Conservation (phyloP, 208 protist genomes). For the Acanthamoeba pearcei region DNA sequence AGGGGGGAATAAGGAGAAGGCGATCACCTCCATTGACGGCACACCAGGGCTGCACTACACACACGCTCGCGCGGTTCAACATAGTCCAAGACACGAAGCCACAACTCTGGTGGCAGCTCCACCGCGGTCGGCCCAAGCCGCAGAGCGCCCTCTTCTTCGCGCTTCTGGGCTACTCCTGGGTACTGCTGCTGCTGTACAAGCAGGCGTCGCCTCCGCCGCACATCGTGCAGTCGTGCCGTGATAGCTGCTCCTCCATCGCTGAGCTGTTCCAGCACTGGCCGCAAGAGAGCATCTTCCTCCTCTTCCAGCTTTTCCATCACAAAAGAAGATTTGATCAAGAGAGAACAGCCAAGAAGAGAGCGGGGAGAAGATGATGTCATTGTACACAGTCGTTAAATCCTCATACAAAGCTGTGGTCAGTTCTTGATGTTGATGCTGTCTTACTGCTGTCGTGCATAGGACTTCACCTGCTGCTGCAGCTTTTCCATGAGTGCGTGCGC, state of each 20-base stretch:
- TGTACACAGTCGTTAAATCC: too few relatives aligned
- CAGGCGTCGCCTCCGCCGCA: not conserved
- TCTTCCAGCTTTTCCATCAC: not conserved
- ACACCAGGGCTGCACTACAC: not conserved
- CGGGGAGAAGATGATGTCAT: too few relatives aligned
- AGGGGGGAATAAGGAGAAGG: not conserved
- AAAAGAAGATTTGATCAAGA: not conserved
- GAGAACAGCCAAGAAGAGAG: too few relatives aligned
- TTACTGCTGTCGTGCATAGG: not conserved
- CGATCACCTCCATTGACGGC: not conserved
- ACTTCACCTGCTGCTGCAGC: conserved; percentile 19
- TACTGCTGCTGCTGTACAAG: not conserved
- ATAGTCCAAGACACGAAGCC: not conserved
- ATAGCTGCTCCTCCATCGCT: not conserved
- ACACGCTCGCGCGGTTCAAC: not conserved
- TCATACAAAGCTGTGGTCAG: too few relatives aligned
- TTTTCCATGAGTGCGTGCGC: not conserved
- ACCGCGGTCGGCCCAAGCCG: not conserved
- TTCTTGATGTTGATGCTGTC: too few relatives aligned
- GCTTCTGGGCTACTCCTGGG: not conserved
- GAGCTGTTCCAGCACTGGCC: not conserved
- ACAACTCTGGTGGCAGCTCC: not conserved
- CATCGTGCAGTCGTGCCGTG: not conserved
- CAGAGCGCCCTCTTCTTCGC: not conserved
- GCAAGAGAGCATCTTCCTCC: not conserved